Conservation (phyloP, 768 basidiomycete genomes). For the Russula sp. region DNA sequence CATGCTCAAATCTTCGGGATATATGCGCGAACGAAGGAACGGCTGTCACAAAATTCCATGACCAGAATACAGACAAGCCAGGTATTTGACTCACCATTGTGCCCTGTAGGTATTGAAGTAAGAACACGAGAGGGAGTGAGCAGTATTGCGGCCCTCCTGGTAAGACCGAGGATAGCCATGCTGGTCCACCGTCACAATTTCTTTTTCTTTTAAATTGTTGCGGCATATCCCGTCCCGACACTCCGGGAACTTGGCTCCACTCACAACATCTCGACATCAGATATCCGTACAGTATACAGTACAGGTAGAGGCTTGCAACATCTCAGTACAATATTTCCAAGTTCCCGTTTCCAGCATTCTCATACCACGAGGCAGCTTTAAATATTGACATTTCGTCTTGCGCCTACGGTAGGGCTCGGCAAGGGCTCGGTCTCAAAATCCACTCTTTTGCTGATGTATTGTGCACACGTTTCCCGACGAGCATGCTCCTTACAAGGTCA, state of each 20-base stretch:
- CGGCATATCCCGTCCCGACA: not conserved
- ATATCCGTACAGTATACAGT: no score
- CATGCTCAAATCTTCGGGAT: constrained; percentile 24
- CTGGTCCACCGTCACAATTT: no score
- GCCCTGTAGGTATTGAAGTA: not conserved
- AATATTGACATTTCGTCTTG: not conserved
- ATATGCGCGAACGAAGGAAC: constrained; percentile 16
- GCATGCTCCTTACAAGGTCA: constrained; percentile 3
- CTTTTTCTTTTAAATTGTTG: not conserved
- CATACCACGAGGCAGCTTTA: not conserved
- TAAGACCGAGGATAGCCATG: constrained; percentile 12
- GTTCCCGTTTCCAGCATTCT: not conserved
- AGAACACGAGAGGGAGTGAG: not conserved
- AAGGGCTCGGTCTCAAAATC: not conserved
- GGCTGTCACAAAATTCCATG: constrained; percentile 2
- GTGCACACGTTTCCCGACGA: not conserved
- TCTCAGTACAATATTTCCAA: not conserved
- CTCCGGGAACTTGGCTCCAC: not conserved
- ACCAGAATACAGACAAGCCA: not conserved
- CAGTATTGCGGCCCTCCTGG: constrained; percentile 1
- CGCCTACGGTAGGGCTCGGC: no score
- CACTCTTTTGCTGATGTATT: not conserved
- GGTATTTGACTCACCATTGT: constrained; percentile 8
- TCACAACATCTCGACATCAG: no score
- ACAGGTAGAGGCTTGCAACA: not conserved